Base-by-base conservation (phyloP, 306 rosid genomes). In the Cucurbita pepo region DNA sequence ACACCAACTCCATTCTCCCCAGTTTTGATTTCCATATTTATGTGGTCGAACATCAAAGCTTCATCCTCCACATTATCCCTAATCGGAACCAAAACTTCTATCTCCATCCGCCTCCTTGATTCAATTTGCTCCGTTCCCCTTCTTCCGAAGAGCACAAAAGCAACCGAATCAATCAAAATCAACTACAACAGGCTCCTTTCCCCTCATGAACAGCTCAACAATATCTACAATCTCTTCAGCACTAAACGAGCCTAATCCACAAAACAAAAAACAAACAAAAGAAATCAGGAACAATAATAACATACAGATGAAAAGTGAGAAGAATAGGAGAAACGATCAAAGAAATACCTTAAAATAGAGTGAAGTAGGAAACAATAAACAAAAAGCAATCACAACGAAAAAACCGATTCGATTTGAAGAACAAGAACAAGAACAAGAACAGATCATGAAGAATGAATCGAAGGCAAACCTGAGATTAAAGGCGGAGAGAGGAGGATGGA, bases 1-100 rank as follows among this genome's bases (percentile, higher is more conserved):
- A 77, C 58, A 60, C 76, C 83, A 56, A 72, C 56, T 40, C 30
- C 82, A 74, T 70, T 67, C 37, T 80, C 85, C 74, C 82, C 82
- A 19, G 87, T 70, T 62, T 85, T 83, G 76, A 75, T 81, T 63
- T 85, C 87, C 62, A 88, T 56, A 61, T 41, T 77, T 50, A 74
- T 34, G 30, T 75, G 75, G 62, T 79, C 70, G 57, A 56, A 56
- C 58, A 74, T 76, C 54, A 69, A 51, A 51, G 76, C 63, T 65
- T 83, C 86, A 71, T 69, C 36, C 14, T 19, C 77, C 62, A 50
- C 41, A 50, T 69, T 69, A 15, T 69, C 74, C 74, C 47, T 34
- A 16, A 51, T 69, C 10, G 74, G 34, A 50, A 69, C 58, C 59
- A 34, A 69, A n/a, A 48, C 45, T 51, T 69, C 74, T 5, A 50